Percentiles rank a stretch among this genome's conserved stretches.
phyloP scores from a whole-genome alignment of 2,329 filamentous ascomycete species.

The Colletotrichum agaves region DNA sequence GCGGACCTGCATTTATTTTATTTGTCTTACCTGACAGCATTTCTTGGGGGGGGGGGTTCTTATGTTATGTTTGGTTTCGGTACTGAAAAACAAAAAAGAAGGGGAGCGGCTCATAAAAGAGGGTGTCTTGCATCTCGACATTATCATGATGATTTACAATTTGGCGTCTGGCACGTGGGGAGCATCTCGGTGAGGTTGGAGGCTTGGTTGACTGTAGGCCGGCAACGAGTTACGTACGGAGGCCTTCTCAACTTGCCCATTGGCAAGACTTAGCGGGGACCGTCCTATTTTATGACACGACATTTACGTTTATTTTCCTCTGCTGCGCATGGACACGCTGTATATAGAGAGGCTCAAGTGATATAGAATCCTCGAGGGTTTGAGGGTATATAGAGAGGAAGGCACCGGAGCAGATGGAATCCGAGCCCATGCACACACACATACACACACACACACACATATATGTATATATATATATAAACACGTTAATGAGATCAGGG shows the following conservation, averaged over 20 bases:
- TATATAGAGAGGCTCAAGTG: constrained; percentile 16
- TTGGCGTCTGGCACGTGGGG: constrained; percentile 27
- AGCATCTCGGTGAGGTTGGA: constrained; percentile 23
- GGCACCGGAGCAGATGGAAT: background rate
- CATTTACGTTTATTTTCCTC: background rate
- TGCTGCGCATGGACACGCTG: constrained; percentile 1
- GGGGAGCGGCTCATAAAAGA: constrained; percentile 26
- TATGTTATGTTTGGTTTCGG: constrained; percentile 5
- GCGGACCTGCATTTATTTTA: background rate
- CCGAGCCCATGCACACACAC: background rate
- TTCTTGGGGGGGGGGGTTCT: background rate
- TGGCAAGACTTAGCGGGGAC: background rate
- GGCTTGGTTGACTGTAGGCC: constrained; percentile 12
- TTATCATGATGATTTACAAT: constrained; percentile 10
- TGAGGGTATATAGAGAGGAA: constrained; percentile 7
- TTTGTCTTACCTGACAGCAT: background rate
- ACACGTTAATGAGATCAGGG: background rate
- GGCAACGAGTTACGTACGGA: constrained; percentile 21
- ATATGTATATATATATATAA: background rate
- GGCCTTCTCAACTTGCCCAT: background rate
- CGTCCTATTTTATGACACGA: constrained; percentile 4
- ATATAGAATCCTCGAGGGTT: constrained; percentile 9
- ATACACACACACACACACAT: background rate
- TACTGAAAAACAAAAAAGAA: constrained; percentile 30
- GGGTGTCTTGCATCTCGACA: constrained; percentile 33